Evolutionary conservation across 768 basidiomycete genomes (phyloP), one percentile per base, ranked within the genome.

Genomic region (Boletus edulis): DNA sequence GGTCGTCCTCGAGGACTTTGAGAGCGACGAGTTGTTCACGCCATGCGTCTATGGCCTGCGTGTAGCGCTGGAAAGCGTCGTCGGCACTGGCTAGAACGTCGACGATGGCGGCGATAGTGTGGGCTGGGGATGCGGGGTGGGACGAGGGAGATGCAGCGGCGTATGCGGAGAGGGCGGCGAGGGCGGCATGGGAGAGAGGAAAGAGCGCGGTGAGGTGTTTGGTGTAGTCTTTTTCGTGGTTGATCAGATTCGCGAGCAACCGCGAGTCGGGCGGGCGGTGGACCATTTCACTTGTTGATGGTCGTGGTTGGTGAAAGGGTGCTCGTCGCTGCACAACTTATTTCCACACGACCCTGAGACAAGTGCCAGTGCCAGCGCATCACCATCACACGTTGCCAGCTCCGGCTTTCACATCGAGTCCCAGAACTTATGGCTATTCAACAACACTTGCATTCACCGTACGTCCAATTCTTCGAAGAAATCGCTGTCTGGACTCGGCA

Each of bases 231-330:
- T 87, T 89, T 69, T 91, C 89, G 57, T 83, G 79, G 7, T 74
- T 70, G 46, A 90, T 75, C 31, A 92, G 80, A 65, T 87, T 85
- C 3, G 76, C 72, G 52, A 92, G 79, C 15, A 93, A 77, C 20
- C 89, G 81, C 35, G 86, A 84, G 75, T 91, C 89, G 11, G 85
- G 74, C n/a, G 82, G 74, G 24, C 86, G 79, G 67, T 88, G 87
- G 46, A 87, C 84, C 87, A 89, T 89, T 0, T 17, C 14, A 13
- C 24, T 3, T 8, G 15, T 12, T 29, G n/a, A 18, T 44, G 41
- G 41, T 44, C 20, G 35, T 37, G 13, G 35, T 37, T 4, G 34
- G 34, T 35, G 22, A 24, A 24, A 24, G 22, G 22, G 22, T 24
- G 22, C 22, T 24, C 22, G 34, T 35, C 24, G 24, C 1, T 24